phyloP scores from a whole-genome alignment of 2,329 filamentous ascomycete genomes.

The Beauveria varroae region DNA sequence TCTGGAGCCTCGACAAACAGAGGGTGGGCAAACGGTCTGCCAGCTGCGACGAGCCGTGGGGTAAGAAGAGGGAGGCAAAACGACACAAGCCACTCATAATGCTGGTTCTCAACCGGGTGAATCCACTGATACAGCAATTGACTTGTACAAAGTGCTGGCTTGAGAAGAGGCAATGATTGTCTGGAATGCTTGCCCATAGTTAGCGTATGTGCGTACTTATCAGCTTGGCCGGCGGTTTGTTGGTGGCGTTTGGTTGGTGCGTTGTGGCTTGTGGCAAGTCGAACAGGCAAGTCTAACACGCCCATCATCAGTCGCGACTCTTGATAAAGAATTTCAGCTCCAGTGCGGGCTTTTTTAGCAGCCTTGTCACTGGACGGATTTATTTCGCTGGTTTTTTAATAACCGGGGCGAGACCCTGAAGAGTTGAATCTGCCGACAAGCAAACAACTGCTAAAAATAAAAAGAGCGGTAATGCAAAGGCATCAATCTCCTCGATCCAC shows the following conservation, averaged over 20 bases:
- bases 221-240: neutral
- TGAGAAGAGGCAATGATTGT: too few relatives aligned
- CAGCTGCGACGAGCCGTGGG: neutral
- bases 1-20: neutral
- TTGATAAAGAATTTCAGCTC: neutral
- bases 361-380: neutral
- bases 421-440: neutral
- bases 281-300: neutral
- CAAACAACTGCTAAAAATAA: neutral
- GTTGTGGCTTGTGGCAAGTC: neutral
- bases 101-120: too few relatives aligned
- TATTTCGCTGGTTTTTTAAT: too few relatives aligned
- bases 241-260: neutral
- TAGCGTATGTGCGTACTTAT: neutral
- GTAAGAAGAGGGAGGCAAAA: too few relatives aligned
- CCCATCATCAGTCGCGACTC: neutral
- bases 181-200: too few relatives aligned
- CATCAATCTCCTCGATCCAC: too few relatives aligned
- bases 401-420: neutral
- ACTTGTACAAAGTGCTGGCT: too few relatives aligned
- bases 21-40: neutral
- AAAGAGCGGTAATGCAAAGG: neutral
- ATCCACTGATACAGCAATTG: too few relatives aligned
- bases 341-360: neutral
- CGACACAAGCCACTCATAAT: too few relatives aligned